Percentiles rank a stretch among this genome's conserved stretches.
phyloP scores from a whole-genome alignment of 169 alveolate genomes.

The Eimeria brunetti region DNA sequence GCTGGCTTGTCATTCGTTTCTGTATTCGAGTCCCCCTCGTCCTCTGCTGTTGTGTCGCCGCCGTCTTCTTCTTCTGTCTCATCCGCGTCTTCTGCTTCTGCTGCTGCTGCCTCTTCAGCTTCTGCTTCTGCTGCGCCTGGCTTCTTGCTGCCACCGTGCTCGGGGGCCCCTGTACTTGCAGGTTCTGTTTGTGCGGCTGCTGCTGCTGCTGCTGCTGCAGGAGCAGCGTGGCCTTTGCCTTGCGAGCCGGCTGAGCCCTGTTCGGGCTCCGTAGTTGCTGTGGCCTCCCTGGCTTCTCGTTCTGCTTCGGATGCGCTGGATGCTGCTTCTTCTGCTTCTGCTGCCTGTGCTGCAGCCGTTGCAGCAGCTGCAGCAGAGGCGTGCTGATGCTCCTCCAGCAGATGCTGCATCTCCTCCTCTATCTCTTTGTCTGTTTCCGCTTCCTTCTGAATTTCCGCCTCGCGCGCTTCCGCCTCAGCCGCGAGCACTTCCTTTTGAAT shows the following conservation, averaged over 20 bases:
- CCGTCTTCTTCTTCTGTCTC: neutral
- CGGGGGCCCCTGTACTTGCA: neutral
- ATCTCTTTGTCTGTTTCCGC: constrained; percentile 11
- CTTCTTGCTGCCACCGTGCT: neutral
- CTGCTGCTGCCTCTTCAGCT: constrained; percentile 6
- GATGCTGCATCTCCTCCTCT: constrained; percentile 14
- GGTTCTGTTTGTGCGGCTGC: neutral
- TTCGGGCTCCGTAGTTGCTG: neutral
- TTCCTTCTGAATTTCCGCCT: neutral
- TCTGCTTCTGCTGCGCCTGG: neutral
- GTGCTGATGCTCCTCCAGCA: constrained; percentile 17
- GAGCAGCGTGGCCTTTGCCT: neutral
- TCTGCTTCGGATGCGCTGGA: constrained; percentile 13
- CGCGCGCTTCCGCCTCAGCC: constrained; percentile 48
- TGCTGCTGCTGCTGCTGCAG: no score
- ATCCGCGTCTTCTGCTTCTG: neutral
- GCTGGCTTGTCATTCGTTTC: neutral
- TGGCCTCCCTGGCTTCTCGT: neutral
- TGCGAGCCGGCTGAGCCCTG: neutral
- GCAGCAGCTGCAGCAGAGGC: constrained; percentile 23
- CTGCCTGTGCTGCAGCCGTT: neutral
- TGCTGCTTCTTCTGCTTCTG: neutral
- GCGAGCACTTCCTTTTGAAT: constrained; percentile 12
- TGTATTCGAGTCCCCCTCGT: neutral
- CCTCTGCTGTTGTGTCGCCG: neutral